Conservation (phyloP, 2,329 filamentous ascomycete genomes). For the Trichophyton equinum region DNA sequence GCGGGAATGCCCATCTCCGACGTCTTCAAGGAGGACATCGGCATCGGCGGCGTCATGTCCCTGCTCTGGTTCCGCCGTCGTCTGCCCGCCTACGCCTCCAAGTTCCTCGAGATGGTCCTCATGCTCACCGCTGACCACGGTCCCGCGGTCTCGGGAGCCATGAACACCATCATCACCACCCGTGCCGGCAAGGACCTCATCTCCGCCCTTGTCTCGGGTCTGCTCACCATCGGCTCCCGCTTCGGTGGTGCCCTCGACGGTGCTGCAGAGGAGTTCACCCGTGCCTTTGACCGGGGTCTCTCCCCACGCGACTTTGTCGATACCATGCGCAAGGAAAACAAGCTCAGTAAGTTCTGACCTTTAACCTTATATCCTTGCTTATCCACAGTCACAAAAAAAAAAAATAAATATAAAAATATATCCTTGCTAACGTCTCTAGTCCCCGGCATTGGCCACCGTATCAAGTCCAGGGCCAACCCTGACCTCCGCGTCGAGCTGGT, state of each 20-base stretch:
- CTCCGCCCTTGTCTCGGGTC: slow-evolving; percentile 86
- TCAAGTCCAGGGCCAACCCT: slow-evolving; percentile 99
- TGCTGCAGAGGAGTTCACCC: slow-evolving; percentile 95
- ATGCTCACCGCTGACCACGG: slow-evolving; percentile 99
- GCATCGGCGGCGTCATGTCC: slow-evolving; percentile 99
- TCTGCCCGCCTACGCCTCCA: slow-evolving; percentile 88
- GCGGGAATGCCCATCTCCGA: slow-evolving; percentile 99
- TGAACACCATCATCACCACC: slow-evolving; percentile 99
- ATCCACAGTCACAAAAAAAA: neutral
- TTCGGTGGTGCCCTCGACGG: slow-evolving; percentile 98
- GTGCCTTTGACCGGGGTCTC: slow-evolving; percentile 94
- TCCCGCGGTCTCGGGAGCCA: slow-evolving; percentile 95
- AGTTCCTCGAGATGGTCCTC: slow-evolving; percentile 99
- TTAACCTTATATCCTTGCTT: neutral
- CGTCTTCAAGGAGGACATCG: slow-evolving; percentile 97
- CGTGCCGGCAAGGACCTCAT: slow-evolving; percentile 98
- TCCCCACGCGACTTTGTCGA: slow-evolving; percentile 98
- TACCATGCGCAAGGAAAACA: slow-evolving; percentile 98
- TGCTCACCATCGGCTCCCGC: slow-evolving; percentile 92
- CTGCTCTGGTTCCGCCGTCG: slow-evolving; percentile 98
- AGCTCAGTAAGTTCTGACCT: slow-evolving; percentile 56
- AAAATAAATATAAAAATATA: too few species aligned
- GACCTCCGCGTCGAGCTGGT: slow-evolving; percentile 98
- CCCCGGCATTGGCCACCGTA: slow-evolving; percentile 95
- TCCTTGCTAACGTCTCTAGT: slow-evolving; percentile 38